Base-by-base conservation (phyloP, 129 eudicot genomes). In the Chrysanthemum lavandulifolium region DNA sequence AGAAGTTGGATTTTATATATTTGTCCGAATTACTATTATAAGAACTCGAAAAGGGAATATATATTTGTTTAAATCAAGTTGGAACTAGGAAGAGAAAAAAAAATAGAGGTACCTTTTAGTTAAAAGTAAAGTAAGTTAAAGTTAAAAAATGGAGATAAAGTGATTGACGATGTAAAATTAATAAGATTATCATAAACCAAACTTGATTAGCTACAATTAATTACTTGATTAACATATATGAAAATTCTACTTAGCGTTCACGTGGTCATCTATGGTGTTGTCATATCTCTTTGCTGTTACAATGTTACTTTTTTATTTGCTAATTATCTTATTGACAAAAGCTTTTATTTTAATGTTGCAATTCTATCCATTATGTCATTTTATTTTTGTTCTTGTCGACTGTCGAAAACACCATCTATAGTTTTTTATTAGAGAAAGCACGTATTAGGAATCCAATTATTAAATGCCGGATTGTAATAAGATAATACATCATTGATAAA, bases 211-310 rank as follows among this genome's bases (percentile, higher is more conserved):
- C 58, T 67, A 71, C 19, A 40, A 64, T 78, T 65, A 27, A 64
- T 62, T 70, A 36, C 65, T 66, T 63, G 63, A 27, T 62, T 50
- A 61, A 18, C 63, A 64, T 36, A 51, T 61, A 9, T 71, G 49
- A 62, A 18, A 62, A 63, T 43, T 72, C 52, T 66, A 78, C 18
- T 63, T 23, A 63, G 54, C 29, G 11, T 78, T 78, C 81, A 78
- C 82, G 82, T 78, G 81, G 81, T 48, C 72, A 63, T 63, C 76
- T 61, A 71, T n/a, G 72, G 73, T 63, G 77, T 71, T 78, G 82
- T 76, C 80, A 76, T 68, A 49, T 76, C 62, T 67, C 49, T 76
- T 67, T 51, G 76, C 36, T 62, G 21, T 45, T 71, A 36, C 11
- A 40, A 61, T 60, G 50, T 69, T 50, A n/a, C 14, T 57, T 67